Percentiles rank a stretch among this genome's conserved stretches.
Conservation (phyloP, 31 red algal genomes). For the Pterothamnion heteromorphum region DNA sequence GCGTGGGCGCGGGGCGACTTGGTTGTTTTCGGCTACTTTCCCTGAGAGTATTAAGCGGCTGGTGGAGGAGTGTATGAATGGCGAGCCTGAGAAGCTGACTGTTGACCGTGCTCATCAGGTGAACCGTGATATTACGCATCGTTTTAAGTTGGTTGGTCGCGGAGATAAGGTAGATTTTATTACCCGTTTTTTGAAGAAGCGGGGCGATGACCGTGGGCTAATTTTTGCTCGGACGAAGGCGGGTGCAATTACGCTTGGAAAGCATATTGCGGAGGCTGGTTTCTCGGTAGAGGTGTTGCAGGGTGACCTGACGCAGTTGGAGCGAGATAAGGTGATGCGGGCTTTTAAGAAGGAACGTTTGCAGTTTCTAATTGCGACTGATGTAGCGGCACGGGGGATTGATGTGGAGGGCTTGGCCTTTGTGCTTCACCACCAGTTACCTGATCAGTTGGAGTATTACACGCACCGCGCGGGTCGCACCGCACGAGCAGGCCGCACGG, state of each 20-base stretch:
- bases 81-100: background rate
- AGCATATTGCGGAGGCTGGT: slow-evolving; percentile 81
- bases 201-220: slow-evolving; percentile 22
- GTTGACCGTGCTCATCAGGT: background rate
- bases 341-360: slow-evolving; percentile 63
- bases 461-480: slow-evolving; percentile 84
- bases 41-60: slow-evolving; percentile 46
- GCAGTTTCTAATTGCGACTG: slow-evolving; percentile 80
- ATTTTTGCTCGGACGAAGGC: too few relatives aligned
- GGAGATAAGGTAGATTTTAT: background rate
- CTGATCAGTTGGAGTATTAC: slow-evolving; percentile 67
- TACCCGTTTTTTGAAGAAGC: background rate
- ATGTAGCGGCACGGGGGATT: slow-evolving; percentile 87
- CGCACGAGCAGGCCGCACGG: slow-evolving; percentile 83
- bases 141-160: background rate
- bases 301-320: slow-evolving; percentile 74
- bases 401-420: slow-evolving; percentile 83
- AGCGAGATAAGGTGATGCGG: slow-evolving; percentile 75
- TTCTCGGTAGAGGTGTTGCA: slow-evolving; percentile 84
- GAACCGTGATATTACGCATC: background rate
- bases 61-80: background rate
- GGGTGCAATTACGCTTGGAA: slow-evolving; percentile 82
- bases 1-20: background rate
- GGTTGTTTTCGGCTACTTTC: slow-evolving; percentile 56
- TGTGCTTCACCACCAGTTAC: slow-evolving; percentile 85